phyloP scores from a whole-genome alignment of 306 rosid genomes.

The Nissolia schottii region DNA sequence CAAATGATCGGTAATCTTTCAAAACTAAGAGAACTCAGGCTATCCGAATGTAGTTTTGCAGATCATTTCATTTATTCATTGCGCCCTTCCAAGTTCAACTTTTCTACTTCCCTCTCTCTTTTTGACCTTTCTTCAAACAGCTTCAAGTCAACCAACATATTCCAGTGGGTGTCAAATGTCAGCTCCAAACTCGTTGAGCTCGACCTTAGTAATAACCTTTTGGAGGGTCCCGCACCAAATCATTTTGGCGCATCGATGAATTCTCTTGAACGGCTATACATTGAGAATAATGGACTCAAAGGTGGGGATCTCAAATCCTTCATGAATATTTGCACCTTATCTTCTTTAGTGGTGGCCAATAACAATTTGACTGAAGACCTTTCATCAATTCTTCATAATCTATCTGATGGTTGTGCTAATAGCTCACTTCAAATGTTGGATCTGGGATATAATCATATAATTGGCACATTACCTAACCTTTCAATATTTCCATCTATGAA shows the following conservation, averaged over 20 bases:
- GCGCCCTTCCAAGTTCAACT: not conserved
- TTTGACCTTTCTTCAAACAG: not conserved
- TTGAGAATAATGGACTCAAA: not conserved
- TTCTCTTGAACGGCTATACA: not conserved
- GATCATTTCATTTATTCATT: not conserved
- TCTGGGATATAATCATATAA: not conserved
- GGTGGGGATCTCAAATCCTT: not conserved
- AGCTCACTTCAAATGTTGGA: not conserved
- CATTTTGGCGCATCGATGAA: not conserved
- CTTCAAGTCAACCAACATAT: not conserved
- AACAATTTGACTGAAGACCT: not conserved
- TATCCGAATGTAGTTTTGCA: not conserved
- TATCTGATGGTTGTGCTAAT: not conserved
- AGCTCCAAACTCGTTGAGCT: not conserved
- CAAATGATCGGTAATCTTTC: not conserved
- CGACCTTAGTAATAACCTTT: not conserved
- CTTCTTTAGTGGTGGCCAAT: rapidly evolving
- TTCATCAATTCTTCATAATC: not conserved
- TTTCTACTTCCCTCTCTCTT: not conserved
- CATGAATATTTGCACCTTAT: not conserved
- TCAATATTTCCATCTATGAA: too few species aligned
- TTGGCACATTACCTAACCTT: not conserved
- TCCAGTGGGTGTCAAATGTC: not conserved
- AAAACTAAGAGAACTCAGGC: not conserved
- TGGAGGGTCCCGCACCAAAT: not conserved